Conservation (phyloP, 805 yeast species). For the Ogataea wickerhamii region DNA sequence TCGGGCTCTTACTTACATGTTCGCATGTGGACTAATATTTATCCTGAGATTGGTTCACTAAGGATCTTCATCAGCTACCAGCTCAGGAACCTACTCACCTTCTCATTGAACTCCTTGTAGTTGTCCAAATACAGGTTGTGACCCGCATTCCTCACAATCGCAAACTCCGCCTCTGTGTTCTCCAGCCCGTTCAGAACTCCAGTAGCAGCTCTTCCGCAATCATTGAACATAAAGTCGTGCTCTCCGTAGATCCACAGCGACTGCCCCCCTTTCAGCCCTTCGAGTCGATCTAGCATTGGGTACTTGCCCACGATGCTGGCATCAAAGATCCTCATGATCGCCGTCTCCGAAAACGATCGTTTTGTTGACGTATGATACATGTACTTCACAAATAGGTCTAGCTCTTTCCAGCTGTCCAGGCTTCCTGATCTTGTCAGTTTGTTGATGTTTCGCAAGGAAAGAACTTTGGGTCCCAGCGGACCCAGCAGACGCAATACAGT, state of each 20-base stretch:
- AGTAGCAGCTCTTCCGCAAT: slow-evolving; percentile 50
- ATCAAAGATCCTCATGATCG: slow-evolving; percentile 47
- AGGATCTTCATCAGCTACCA: too few species aligned
- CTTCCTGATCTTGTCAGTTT: slow-evolving; percentile 28
- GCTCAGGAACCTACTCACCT: slow-evolving; percentile 36
- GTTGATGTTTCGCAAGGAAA: slow-evolving; percentile 27
- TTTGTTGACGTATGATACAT: slow-evolving; percentile 31
- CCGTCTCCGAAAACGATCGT: slow-evolving; percentile 33
- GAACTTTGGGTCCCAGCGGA: slow-evolving; percentile 32
- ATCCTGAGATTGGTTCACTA: too few species aligned
- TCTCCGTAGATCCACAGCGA: slow-evolving; percentile 60
- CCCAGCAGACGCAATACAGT: slow-evolving; percentile 44
- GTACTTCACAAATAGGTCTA: slow-evolving; percentile 31
- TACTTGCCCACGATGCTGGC: slow-evolving; percentile 59
- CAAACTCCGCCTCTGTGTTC: slow-evolving; percentile 29
- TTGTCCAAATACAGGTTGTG: slow-evolving; percentile 78
- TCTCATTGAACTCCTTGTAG: slow-evolving; percentile 46
- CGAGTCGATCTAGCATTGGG: slow-evolving; percentile 61
- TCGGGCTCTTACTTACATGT: too few species aligned
- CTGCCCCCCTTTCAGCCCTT: slow-evolving; percentile 29
- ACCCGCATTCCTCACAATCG: slow-evolving; percentile 55
- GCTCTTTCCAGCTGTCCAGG: slow-evolving; percentile 24
- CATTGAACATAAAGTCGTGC: slow-evolving; percentile 70
- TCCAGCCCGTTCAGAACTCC: slow-evolving; percentile 20
- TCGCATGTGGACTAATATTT: too few species aligned